Conservation (phyloP, 345 rosid species). For the Lepidium aucheri region DNA sequence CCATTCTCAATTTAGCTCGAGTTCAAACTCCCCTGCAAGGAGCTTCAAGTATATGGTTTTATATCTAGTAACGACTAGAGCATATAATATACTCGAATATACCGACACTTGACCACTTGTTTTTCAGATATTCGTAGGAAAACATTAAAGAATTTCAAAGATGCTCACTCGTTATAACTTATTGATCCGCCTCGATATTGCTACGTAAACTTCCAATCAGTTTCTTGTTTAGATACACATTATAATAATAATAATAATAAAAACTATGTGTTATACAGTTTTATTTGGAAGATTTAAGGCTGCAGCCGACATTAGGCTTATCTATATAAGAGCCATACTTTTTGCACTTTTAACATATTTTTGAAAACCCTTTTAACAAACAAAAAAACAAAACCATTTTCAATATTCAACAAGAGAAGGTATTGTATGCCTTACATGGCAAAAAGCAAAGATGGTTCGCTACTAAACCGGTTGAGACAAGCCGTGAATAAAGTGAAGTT, state of each 20-base stretch:
- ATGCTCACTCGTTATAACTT: slow-evolving; percentile 10
- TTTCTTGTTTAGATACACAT: slow-evolving; percentile 1
- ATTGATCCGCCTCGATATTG: slow-evolving; percentile 25
- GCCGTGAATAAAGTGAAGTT: slow-evolving; percentile 67
- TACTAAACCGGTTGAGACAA: slow-evolving; percentile 50
- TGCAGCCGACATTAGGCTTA: slow-evolving; percentile 15
- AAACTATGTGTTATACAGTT: slow-evolving; percentile 9
- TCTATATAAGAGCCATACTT: slow-evolving; percentile 22
- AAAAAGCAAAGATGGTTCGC: slow-evolving; percentile 23
- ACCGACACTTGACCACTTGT: slow-evolving; percentile 4
- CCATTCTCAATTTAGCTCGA: neutral
- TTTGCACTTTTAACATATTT: neutral
- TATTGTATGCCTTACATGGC: slow-evolving; percentile 12
- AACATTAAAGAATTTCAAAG: neutral
- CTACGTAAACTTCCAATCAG: slow-evolving; percentile 10
- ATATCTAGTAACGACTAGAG: neutral
- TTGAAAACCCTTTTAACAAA: neutral
- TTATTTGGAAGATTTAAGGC: slow-evolving; percentile 3
- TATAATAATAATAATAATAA: neutral
- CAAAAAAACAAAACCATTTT: neutral
- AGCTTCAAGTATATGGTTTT: neutral
- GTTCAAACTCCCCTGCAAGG: neutral
- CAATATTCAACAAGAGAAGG: neutral
- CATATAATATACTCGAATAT: slow-evolving; percentile 5
- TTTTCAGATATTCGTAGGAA: neutral